Conservation (phyloP, 192 early-diverging fungal genomes). For the Mortierella hygrophila region DNA sequence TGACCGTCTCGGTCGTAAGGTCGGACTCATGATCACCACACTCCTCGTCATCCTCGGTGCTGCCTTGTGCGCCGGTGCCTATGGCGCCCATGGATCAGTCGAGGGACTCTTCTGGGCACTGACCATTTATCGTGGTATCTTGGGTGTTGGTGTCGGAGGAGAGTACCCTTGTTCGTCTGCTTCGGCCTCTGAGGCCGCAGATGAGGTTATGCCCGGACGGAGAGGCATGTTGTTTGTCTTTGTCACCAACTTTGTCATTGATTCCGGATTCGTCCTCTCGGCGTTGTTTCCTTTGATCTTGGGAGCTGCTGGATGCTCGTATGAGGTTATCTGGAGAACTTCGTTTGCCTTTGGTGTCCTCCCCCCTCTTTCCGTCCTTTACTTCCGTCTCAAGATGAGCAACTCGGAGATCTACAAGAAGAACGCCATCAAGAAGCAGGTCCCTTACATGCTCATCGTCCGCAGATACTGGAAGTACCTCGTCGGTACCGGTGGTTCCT, state of each 20-base stretch:
- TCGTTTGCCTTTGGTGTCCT: constrained; percentile 66
- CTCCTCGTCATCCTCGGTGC: constrained; percentile 64
- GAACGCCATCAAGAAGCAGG: constrained; percentile 61
- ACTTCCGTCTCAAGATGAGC: constrained; percentile 69
- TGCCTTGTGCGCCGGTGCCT: constrained; percentile 57
- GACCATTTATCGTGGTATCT: constrained; percentile 59
- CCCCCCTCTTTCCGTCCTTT: constrained; percentile 58
- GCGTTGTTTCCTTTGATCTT: constrained; percentile 60
- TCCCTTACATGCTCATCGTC: constrained; percentile 67
- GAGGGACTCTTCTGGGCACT: constrained; percentile 63
- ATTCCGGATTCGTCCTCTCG: constrained; percentile 61
- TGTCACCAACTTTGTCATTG: constrained; percentile 63
- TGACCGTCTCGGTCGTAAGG: constrained; percentile 68
- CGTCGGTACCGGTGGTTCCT: constrained; percentile 58
- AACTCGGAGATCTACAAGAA: constrained; percentile 63
- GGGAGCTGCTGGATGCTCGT: constrained; percentile 58
- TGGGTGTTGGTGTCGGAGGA: constrained; percentile 63
- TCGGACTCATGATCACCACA: constrained; percentile 62
- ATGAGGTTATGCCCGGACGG: constrained; percentile 57
- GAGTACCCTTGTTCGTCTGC: constrained; percentile 69
- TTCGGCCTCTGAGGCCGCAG: constrained; percentile 65
- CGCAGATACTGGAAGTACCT: constrained; percentile 66
- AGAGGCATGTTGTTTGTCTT: constrained; percentile 64
- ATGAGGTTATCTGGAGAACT: constrained; percentile 66
- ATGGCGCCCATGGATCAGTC: constrained; percentile 47